phyloP scores from a whole-genome alignment of 2,329 filamentous ascomycete genomes.

The Talaromyces sp. region DNA sequence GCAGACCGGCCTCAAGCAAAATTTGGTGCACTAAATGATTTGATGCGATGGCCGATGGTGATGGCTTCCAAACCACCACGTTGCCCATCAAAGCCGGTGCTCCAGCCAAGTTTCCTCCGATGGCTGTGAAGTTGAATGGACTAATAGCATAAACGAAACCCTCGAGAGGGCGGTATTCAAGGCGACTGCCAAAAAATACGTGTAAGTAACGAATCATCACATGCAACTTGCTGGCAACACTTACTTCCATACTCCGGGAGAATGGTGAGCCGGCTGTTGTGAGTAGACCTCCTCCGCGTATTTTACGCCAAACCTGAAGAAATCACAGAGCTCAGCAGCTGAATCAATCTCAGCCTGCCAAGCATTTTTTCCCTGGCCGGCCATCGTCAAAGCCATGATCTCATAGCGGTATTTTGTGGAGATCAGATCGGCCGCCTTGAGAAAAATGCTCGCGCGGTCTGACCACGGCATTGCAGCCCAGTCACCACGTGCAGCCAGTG shows the following conservation, averaged over 20 bases:
- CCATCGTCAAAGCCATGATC: slow-evolving; percentile 91
- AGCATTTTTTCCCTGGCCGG: slow-evolving; percentile 95
- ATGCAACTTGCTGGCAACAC: slow-evolving; percentile 15
- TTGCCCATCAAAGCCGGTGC: slow-evolving; percentile 87
- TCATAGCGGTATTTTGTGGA: slow-evolving; percentile 92
- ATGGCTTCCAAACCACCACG: slow-evolving; percentile 94
- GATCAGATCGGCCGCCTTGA: slow-evolving; percentile 91
- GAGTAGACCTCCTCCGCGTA: slow-evolving; percentile 88
- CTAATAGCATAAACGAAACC: slow-evolving; percentile 92
- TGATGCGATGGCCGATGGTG: slow-evolving; percentile 74
- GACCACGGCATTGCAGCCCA: slow-evolving; percentile 87
- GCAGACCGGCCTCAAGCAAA: slow-evolving; percentile 58
- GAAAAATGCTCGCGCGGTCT: slow-evolving; percentile 86
- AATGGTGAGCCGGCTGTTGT: slow-evolving; percentile 79
- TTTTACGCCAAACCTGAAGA: slow-evolving; percentile 88
- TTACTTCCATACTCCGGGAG: slow-evolving; percentile 78
- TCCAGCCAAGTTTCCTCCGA: slow-evolving; percentile 76
- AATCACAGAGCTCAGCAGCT: slow-evolving; percentile 87
- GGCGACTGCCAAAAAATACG: slow-evolving; percentile 46
- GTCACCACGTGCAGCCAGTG: slow-evolving; percentile 74
- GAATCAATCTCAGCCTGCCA: slow-evolving; percentile 99
- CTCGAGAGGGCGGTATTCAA: slow-evolving; percentile 83
- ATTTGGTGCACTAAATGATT: slow-evolving; percentile 88
- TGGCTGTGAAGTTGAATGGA: slow-evolving; percentile 95
- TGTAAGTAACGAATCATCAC: background rate